Evolutionary conservation across 1,284 basidiomycete species (phyloP), one percentile per base, ranked within the genome.

Genomic region (Apiotrichum montevideense): DNA sequence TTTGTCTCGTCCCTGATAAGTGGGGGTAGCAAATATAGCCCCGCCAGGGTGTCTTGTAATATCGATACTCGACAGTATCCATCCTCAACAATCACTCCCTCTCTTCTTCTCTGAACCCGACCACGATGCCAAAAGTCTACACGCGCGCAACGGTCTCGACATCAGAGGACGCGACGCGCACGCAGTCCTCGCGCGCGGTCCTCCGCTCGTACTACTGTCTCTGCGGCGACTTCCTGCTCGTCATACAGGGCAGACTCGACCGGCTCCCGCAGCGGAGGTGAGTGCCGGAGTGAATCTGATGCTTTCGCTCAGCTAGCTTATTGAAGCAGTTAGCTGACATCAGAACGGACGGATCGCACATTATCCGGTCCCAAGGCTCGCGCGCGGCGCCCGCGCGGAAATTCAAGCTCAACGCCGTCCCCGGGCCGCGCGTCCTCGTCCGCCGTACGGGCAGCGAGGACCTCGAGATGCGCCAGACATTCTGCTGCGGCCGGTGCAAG

Each of bases 151-250:
- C 67, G 34, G 68, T 74, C 50, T 73, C 74, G 4, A 73, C 73
- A 7, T 76, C 75, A n/a, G 73, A 76, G 47, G 68, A 72, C 51
- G 68, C 73, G 5, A 56, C 59, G 1, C 58, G 57, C 8, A 71
- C 74, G 0, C 62, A 71, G 45, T 67, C 70, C 1, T 63, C 75
- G 7, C 64, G 70, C 57, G 75, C 76, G 1, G 68, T 76, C 5
- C 64, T 78, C 6, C 55, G 75, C 50, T 75, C 73, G 3, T 78
- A 76, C 63, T 78, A 76, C 57, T 78, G 77, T 55, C 70, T 78
- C 7, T 78, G 77, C 46, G 76, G 76, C 7, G 77, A 78, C 62
- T 78, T 78, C 57, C 62, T 75, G 6, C 63, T 77, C 48, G 76
- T 77, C 46, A 62, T 76, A 9, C 74, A 77, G 56, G 69, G 73